These are phyloP conservation scores for Oxytropis ochrocephala DNA, from an alignment of 306 rosid species.

Conservation along the genomic window DNA sequence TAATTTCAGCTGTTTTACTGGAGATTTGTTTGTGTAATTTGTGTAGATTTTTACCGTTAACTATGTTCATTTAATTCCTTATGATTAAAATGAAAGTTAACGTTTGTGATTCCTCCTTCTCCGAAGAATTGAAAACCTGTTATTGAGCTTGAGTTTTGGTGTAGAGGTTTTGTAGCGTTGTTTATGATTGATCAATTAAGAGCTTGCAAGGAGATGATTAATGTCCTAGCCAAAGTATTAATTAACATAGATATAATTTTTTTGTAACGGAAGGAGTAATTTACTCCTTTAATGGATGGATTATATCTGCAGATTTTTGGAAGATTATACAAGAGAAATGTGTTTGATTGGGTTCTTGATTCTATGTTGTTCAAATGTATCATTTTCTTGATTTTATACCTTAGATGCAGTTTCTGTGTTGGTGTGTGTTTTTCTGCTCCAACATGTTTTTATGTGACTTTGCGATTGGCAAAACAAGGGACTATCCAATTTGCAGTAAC, in stretches of 20 bases:
- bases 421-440: neutral
- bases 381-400: neutral
- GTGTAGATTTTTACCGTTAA: neutral
- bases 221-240: neutral
- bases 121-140: neutral
- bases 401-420: neutral
- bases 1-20: neutral
- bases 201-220: neutral
- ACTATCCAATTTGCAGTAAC: neutral
- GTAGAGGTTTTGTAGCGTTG: neutral
- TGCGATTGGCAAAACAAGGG: neutral
- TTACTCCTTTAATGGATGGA: neutral
- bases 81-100: neutral
- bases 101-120: neutral
- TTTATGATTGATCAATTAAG: constrained; percentile 10
- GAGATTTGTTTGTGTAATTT: neutral
- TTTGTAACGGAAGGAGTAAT: neutral
- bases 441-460: neutral
- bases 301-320: neutral
- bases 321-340: neutral
- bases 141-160: neutral
- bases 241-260: neutral
- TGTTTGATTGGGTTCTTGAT: neutral
- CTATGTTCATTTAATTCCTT: neutral
- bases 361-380: neutral